Base-by-base conservation (phyloP, 768 basidiomycete species). In the Panellus pusillus region DNA sequence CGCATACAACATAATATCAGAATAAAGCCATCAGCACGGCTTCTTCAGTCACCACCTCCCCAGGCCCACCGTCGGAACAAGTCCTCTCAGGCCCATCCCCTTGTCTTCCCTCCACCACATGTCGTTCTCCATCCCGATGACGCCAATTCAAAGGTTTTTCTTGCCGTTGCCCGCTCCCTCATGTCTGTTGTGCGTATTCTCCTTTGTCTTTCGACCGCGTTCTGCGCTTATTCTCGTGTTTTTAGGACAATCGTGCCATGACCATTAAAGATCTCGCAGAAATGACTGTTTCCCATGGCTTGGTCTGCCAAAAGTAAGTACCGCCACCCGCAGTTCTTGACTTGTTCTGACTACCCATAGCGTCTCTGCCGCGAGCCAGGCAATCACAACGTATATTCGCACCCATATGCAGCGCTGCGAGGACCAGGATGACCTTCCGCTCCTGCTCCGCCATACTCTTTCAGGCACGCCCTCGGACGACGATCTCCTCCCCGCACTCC, bases 191-290 rank as follows among this genome's bases (percentile, higher is more conserved):
- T 89, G 63, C 62, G 87, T 75, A 38, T n/a, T n/a, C n/a, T n/a
- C 55, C 55, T 53, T 61, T 44, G n/a, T 55, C 51, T 60, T 47
- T 57, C 37, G 52, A 63, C 58, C 64, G 47, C 61, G 54, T 17
- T 36, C 55, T 58, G 49, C 44, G 41, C 53, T 41, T 53, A 59
- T 62, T 46, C 56, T 47, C 41, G 29, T 55, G 3, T 36, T 11
- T 38, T 18, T 51, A 89, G 87, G 81, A 86, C 64, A 91, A 91
- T 69, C 82, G 87, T 44, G 89, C 89, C 43, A 87, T 90, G 84
- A 91, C 89, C 38, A 86, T 91, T 72, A 91, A 91, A 68, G 89
- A 91, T 72, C 81, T 91, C 49, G 84, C 89, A 29, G 86, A 90
- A 61, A 80, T 84, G 72, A 78, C 82, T 35, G 75, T 83, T 58